These are phyloP conservation scores for Aspergillaceae sp. DNA, from an alignment of 2,329 filamentous ascomycete species.

Conservation along the genomic window DNA sequence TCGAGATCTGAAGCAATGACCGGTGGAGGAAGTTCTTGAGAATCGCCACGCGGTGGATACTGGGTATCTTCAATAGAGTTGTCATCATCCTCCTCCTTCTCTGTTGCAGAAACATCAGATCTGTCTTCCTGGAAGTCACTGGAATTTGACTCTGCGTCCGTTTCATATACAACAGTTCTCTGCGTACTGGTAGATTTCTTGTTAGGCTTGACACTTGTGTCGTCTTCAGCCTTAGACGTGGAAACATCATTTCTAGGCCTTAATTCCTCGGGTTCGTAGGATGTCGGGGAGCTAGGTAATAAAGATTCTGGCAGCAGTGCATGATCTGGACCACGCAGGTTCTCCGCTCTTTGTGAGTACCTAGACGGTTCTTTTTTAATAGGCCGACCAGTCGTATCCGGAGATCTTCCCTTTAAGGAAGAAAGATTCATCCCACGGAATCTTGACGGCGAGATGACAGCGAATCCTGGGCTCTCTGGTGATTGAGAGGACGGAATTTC, in stretches of 20 bases:
- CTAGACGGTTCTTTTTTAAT: slow-evolving; percentile 16
- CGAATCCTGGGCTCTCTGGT: slow-evolving; percentile 33
- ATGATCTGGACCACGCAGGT: slow-evolving; percentile 3
- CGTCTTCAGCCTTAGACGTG: background rate
- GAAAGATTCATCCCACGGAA: slow-evolving; percentile 21
- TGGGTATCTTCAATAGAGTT: slow-evolving; percentile 4
- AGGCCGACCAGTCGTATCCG: background rate
- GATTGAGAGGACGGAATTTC: slow-evolving; percentile 38
- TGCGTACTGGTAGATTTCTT: slow-evolving; percentile 9
- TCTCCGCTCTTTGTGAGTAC: slow-evolving; percentile 1
- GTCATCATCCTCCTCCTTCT: background rate
- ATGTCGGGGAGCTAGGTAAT: background rate
- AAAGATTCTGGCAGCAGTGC: background rate
- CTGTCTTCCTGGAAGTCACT: slow-evolving; percentile 20
- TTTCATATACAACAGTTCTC: slow-evolving; percentile 34
- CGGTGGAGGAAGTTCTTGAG: slow-evolving; percentile 25
- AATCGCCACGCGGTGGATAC: slow-evolving; percentile 15
- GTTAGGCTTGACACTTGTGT: background rate
- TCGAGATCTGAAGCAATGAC: slow-evolving; percentile 13
- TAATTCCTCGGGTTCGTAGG: background rate
- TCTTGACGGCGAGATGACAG: slow-evolving; percentile 29
- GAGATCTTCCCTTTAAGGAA: slow-evolving; percentile 13
- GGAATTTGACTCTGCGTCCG: slow-evolving; percentile 32
- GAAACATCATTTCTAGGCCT: background rate
- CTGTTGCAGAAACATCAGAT: slow-evolving; percentile 7